A percentile compares a stretch with the other conserved stretches of the same genome.
Conservation (phyloP, 2,329 filamentous ascomycete species). For the Xylaria multiplex region DNA sequence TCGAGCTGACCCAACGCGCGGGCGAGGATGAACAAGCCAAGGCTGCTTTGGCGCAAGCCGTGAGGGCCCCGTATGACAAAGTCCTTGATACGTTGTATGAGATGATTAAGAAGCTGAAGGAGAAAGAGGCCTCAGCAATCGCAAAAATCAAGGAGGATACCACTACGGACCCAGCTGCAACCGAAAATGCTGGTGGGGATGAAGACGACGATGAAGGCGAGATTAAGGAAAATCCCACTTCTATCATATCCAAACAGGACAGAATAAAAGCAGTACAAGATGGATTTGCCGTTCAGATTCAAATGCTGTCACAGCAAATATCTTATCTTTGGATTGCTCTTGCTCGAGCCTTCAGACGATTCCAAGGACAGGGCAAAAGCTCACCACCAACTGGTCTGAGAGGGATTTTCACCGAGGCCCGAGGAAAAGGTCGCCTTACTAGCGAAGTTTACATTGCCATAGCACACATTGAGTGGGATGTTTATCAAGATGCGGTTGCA, state of each 20-base stretch:
- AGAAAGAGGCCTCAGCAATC: conserved; percentile 68
- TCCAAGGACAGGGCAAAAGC: conserved; percentile 84
- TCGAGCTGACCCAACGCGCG: conserved; percentile 80
- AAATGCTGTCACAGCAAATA: conserved; percentile 82
- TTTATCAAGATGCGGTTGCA: conserved; percentile 92
- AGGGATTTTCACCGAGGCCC: conserved; percentile 88
- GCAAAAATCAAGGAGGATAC: conserved; percentile 65
- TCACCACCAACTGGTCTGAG: conserved; percentile 74
- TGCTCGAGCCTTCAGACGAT: conserved; percentile 91
- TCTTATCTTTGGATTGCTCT: conserved; percentile 95
- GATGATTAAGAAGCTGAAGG: conserved; percentile 77
- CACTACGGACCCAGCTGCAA: conserved; percentile 42
- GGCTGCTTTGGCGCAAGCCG: conserved; percentile 78
- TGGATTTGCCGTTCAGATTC: conserved; percentile 76
- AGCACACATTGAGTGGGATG: conserved; percentile 92
- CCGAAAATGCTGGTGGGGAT: conserved; percentile 46
- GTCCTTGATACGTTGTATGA: conserved; percentile 89
- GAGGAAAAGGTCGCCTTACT: conserved; percentile 85
- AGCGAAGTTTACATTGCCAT: conserved; percentile 96
- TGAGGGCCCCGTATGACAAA: conserved; percentile 84
- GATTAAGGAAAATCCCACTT: conserved; percentile 52
- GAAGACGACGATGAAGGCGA: conserved; percentile 65
- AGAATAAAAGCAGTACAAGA: conserved; percentile 71
- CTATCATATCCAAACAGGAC: conserved; percentile 70
- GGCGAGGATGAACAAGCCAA: conserved; percentile 81